Conservation (phyloP, 306 rosid genomes). For the Gynostemma pentaphyllum region DNA sequence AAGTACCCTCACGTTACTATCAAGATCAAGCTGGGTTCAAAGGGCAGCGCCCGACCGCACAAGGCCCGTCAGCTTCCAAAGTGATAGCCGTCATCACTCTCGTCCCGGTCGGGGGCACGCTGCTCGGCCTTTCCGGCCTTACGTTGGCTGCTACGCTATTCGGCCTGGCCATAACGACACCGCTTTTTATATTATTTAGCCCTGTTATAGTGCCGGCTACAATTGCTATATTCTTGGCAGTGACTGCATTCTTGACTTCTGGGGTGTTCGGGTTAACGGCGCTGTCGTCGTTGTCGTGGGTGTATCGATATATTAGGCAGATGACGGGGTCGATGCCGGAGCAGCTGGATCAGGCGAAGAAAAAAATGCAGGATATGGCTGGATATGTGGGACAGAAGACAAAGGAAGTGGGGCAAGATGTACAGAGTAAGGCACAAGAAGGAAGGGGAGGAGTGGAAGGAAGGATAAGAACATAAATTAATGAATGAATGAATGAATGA, state of each 20-base stretch:
- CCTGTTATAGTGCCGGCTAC: slow-evolving; percentile 43
- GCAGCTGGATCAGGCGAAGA: slow-evolving; percentile 26
- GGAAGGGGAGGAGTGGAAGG: slow-evolving; percentile 26
- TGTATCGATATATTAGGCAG: slow-evolving; percentile 17
- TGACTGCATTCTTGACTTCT: slow-evolving; percentile 19
- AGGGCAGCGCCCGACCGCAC: too few species aligned
- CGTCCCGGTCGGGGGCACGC: slow-evolving; percentile 22
- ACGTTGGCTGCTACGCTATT: slow-evolving; percentile 22
- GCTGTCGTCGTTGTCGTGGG: slow-evolving; percentile 39
- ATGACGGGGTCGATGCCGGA: slow-evolving; percentile 20
- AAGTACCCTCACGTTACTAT: too few species aligned
- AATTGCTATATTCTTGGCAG: slow-evolving; percentile 15
- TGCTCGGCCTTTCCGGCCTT: slow-evolving; percentile 29
- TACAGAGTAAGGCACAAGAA: slow-evolving; percentile 35
- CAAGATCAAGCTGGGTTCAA: too few species aligned
- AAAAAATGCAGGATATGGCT: slow-evolving; percentile 31
- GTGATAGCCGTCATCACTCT: slow-evolving; percentile 17
- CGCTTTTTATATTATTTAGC: slow-evolving; percentile 41
- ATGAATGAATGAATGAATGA: background rate
- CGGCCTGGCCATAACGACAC: slow-evolving; percentile 29
- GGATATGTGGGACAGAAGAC: slow-evolving; percentile 46
- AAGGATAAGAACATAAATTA: too few species aligned
- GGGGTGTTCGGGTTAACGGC: slow-evolving; percentile 33
- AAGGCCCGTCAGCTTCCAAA: slow-evolving; percentile 25
- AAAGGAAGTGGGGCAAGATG: slow-evolving; percentile 46